Evolutionary conservation across 2,329 filamentous ascomycete genomes (phyloP).

Genomic region (Scorias spongiosa): DNA sequence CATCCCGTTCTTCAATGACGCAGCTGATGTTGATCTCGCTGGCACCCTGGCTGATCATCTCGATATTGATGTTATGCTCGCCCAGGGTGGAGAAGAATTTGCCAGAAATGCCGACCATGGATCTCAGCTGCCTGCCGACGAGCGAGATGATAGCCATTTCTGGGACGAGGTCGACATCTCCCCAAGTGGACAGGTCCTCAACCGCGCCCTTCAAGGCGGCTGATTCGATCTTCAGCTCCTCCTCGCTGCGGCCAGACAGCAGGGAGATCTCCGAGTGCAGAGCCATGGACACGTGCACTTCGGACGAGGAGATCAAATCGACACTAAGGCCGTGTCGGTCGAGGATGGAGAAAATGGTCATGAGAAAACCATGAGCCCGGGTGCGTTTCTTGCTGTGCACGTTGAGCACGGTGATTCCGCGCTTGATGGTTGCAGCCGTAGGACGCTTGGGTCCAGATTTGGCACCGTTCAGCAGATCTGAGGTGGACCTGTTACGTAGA

Average conservation of each 20-base stretch:
- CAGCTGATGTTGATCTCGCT: slow-evolving; percentile 99
- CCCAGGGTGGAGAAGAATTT: slow-evolving; percentile 91
- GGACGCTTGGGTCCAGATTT: slow-evolving; percentile 27
- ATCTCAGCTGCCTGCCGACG: slow-evolving; percentile 92
- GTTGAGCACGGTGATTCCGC: slow-evolving; percentile 92
- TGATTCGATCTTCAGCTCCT: slow-evolving; percentile 33
- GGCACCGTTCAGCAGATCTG: slow-evolving; percentile 24
- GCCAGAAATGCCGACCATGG: slow-evolving; percentile 83
- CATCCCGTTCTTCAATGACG: slow-evolving; percentile 83
- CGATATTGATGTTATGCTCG: slow-evolving; percentile 87
- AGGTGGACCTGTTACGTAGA: slow-evolving; percentile 30
- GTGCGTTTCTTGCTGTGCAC: slow-evolving; percentile 96
- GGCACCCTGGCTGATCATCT: slow-evolving; percentile 98
- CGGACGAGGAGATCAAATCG: slow-evolving; percentile 88
- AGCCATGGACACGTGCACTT: slow-evolving; percentile 96
- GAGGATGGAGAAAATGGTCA: slow-evolving; percentile 80
- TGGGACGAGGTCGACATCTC: slow-evolving; percentile 76
- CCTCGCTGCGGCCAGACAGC: slow-evolving; percentile 28
- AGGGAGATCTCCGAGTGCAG: slow-evolving; percentile 62
- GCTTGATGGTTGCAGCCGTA: slow-evolving; percentile 82
- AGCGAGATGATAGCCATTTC: slow-evolving; percentile 93
- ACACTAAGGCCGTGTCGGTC: slow-evolving; percentile 79
- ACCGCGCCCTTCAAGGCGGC: slow-evolving; percentile 37
- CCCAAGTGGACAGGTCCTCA: slow-evolving; percentile 61
- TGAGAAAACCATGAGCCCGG: slow-evolving; percentile 90